Conservation (phyloP, 345 rosid species). For the Eutrema heterophyllum region DNA sequence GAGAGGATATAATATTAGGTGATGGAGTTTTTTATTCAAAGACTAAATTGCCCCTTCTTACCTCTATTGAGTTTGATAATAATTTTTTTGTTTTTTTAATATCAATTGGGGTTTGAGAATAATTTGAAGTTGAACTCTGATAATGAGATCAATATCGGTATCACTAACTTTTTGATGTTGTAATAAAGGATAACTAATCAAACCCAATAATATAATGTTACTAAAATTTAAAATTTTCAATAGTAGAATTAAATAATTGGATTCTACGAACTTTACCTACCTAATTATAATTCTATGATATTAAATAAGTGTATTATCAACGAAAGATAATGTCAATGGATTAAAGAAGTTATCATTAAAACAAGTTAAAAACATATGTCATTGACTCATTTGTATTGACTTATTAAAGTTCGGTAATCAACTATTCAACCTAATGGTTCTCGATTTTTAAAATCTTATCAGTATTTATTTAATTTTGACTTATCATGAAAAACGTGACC, state of each 20-base stretch:
- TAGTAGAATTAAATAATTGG: too few species aligned
- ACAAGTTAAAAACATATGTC: neutral
- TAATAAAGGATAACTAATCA: neutral
- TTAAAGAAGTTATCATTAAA: neutral
- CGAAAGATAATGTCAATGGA: neutral
- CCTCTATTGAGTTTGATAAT: too few species aligned
- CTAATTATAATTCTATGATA: neutral
- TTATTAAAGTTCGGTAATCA: neutral
- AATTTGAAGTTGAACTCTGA: too few species aligned
- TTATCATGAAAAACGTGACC: neutral
- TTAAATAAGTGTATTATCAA: neutral
- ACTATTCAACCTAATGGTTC: neutral
- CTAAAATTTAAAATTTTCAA: too few species aligned
- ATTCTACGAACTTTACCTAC: too few species aligned
- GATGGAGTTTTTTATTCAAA: neutral
- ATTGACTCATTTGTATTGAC: neutral
- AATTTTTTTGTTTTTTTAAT: too few species aligned
- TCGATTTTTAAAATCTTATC: neutral
- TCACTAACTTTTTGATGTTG: too few species aligned
- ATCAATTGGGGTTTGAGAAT: too few species aligned
- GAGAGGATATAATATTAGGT: slow-evolving; percentile 11
- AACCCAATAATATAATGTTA: too few species aligned
- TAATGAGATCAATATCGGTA: too few species aligned
- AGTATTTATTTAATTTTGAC: neutral
- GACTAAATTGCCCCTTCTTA: neutral